phyloP scores from a whole-genome alignment of 2,329 filamentous ascomycete species.

The Fusarium floridanum region DNA sequence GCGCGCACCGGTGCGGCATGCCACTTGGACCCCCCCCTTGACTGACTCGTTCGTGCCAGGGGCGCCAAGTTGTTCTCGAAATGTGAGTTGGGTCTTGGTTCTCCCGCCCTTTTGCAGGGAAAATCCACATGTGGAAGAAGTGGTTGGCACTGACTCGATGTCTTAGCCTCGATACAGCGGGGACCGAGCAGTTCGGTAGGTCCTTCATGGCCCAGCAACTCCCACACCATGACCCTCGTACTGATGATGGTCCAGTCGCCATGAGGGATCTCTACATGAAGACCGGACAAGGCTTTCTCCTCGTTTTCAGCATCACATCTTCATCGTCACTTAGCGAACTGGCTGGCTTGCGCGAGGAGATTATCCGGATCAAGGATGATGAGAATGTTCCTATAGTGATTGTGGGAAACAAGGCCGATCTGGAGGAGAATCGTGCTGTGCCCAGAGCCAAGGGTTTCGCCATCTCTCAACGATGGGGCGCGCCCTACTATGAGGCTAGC shows the following conservation, averaged over 20 bases:
- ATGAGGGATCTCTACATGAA: constrained; percentile 93
- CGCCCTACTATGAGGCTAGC: constrained; percentile 92
- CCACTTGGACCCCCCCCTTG: constrained; percentile 19
- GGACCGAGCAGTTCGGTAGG: constrained; percentile 93
- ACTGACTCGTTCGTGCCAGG: constrained; percentile 64
- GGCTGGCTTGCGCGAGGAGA: constrained; percentile 85
- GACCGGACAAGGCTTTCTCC: constrained; percentile 88
- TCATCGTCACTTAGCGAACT: constrained; percentile 86
- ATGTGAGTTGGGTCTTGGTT: constrained; percentile 70
- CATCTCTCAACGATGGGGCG: constrained; percentile 88
- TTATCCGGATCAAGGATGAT: constrained; percentile 91
- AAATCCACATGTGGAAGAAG: constrained; percentile 28
- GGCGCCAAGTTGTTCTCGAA: constrained; percentile 88
- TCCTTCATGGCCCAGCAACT: constrained; percentile 36
- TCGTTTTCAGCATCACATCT: constrained; percentile 93
- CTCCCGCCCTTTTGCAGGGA: constrained; percentile 3
- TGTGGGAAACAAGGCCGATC: constrained; percentile 91
- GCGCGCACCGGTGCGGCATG: constrained; percentile 11
- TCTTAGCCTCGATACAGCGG: constrained; percentile 84
- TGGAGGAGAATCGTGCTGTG: constrained; percentile 87
- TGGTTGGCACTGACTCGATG: constrained; percentile 38
- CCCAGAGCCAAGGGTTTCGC: constrained; percentile 84
- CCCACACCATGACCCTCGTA: constrained; percentile 23
- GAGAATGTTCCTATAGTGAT: constrained; percentile 89
- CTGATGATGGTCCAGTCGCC: constrained; percentile 60